Percentiles rank a stretch among this genome's conserved stretches.
Evolutionary conservation across 2,329 filamentous ascomycete species (phyloP).

Genomic region (Cytospora chrysosperma): DNA sequence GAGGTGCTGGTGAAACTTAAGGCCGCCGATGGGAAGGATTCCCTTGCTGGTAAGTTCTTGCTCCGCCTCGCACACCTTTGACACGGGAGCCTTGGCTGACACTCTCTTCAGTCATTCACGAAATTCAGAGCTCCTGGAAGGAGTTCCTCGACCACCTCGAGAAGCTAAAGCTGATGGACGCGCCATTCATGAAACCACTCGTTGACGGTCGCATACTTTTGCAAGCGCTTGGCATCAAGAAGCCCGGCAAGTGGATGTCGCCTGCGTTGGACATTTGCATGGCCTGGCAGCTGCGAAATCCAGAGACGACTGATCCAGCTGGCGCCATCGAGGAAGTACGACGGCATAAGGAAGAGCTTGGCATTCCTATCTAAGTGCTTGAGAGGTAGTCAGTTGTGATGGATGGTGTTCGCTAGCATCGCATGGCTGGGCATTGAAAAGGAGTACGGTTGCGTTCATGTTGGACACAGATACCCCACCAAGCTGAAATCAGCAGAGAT

Average conservation of each 20-base stretch:
- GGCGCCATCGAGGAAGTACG: slow-evolving; percentile 61
- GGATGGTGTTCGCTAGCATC: neutral
- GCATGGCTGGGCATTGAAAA: neutral
- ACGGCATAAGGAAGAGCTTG: slow-evolving; percentile 51
- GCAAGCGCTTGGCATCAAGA: slow-evolving; percentile 64
- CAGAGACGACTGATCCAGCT: slow-evolving; percentile 57
- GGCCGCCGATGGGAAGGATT: slow-evolving; percentile 4
- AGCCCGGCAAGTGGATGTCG: slow-evolving; percentile 82
- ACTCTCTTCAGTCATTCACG: slow-evolving; percentile 41
- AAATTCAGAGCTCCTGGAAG: slow-evolving; percentile 52
- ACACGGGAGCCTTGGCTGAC: neutral
- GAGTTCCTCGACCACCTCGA: slow-evolving; percentile 55
- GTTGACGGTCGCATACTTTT: slow-evolving; percentile 76
- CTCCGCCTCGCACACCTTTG: neutral
- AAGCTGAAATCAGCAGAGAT: neutral
- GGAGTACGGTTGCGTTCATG: neutral
- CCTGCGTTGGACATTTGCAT: slow-evolving; percentile 76
- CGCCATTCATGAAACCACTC: slow-evolving; percentile 57
- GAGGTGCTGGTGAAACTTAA: slow-evolving; percentile 50
- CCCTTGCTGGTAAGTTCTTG: slow-evolving; percentile 39
- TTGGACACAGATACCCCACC: neutral
- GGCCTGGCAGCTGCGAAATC: slow-evolving; percentile 86
- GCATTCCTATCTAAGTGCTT: slow-evolving; percentile 33
- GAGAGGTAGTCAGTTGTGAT: too few relatives aligned
- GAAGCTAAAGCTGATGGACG: slow-evolving; percentile 56